phyloP scores from a whole-genome alignment of 2,329 filamentous ascomycete species.

The Ramularia endophylla region DNA sequence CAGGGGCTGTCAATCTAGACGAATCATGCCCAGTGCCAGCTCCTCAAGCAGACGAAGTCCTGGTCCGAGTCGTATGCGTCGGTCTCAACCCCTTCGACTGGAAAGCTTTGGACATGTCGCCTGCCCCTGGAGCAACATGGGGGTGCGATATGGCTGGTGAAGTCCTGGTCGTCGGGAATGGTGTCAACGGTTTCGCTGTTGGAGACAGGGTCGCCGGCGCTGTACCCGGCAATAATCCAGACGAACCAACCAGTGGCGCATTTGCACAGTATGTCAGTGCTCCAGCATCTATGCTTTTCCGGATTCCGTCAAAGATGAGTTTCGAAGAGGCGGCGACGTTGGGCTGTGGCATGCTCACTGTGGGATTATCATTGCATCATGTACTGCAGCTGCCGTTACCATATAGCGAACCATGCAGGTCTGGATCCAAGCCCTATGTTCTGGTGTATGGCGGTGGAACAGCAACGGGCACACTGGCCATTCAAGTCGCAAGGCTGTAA shows the following conservation, averaged over 20 bases:
- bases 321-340: not conserved
- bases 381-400: not conserved
- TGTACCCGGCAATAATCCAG: conserved; percentile 38
- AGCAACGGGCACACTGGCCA: conserved; percentile 38
- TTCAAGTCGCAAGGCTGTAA: conserved; percentile 39
- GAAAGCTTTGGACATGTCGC: conserved; percentile 29
- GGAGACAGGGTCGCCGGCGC: conserved; percentile 49
- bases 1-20: too few species aligned
- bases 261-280: conserved; percentile 40
- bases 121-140: conserved; percentile 25
- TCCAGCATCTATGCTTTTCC: not conserved
- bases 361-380: not conserved
- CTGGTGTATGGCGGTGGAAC: conserved; percentile 45
- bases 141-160: conserved; percentile 47
- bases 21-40: too few species aligned
- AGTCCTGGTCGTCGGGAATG: conserved; percentile 45
- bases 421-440: too few species aligned
- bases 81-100: conserved; percentile 36
- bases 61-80: too few species aligned
- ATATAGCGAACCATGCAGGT: too few species aligned
- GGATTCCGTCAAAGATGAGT: conserved; percentile 1
- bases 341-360: not conserved
- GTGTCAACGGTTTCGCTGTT: conserved; percentile 37
- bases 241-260: conserved; percentile 41
- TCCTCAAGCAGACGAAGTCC: too few species aligned